Evolutionary conservation across 345 rosid species (phyloP).

Genomic region (Aquilaria yunnanensis): DNA sequence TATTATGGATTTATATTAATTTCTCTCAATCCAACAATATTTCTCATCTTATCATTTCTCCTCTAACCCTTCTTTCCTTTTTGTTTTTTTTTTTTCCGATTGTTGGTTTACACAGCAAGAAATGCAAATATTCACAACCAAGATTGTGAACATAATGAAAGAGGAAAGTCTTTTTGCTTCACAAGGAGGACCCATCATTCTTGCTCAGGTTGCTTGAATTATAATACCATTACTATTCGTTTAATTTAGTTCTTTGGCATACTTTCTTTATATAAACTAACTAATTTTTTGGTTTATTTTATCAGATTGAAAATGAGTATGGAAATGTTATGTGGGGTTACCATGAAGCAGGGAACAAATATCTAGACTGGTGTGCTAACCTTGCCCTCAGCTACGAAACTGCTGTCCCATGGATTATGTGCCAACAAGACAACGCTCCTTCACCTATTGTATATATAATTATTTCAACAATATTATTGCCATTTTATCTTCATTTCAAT

Average conservation of each 20-base stretch:
- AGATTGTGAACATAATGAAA: slow-evolving; percentile 38
- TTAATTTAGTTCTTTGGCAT: too few species aligned
- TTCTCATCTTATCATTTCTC: too few species aligned
- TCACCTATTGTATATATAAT: slow-evolving; percentile 29
- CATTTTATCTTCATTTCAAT: too few species aligned
- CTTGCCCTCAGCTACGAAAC: slow-evolving; percentile 59
- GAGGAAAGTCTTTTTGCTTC: slow-evolving; percentile 53
- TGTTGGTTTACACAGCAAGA: slow-evolving; percentile 13
- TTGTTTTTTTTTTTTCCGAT: neutral
- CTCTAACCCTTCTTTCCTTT: neutral
- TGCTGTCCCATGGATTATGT: slow-evolving; percentile 87
- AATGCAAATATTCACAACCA: slow-evolving; percentile 23
- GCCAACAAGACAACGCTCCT: slow-evolving; percentile 66
- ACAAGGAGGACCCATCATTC: slow-evolving; percentile 58
- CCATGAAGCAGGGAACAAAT: slow-evolving; percentile 52
- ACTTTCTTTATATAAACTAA: neutral
- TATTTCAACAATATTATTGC: too few species aligned
- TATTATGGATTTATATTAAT: neutral
- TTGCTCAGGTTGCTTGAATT: slow-evolving; percentile 35
- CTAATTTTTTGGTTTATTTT: neutral
- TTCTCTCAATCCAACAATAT: too few species aligned
- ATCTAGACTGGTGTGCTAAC: slow-evolving; percentile 61
- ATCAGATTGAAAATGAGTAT: slow-evolving; percentile 76
- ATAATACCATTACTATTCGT: neutral
- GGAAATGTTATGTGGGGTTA: slow-evolving; percentile 50